Evolutionary conservation across 371 early-diverging fungal genomes (phyloP).

Genomic region (Paramicrosporidium saccamoebae): DNA sequence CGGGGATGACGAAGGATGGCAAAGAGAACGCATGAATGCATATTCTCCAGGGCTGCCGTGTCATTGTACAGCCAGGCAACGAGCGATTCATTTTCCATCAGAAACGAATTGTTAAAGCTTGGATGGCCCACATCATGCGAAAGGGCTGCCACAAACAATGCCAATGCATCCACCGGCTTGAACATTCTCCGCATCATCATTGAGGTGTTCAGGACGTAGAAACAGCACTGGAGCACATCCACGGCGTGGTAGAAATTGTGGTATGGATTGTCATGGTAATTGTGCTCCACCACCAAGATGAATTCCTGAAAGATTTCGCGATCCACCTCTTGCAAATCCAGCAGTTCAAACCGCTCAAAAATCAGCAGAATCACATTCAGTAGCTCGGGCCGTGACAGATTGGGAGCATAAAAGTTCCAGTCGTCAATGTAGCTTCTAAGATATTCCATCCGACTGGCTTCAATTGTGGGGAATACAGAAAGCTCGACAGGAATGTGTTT

Average conservation of each 20-base stretch:
- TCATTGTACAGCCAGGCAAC: constrained; percentile 71
- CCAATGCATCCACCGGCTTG: constrained; percentile 23
- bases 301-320: too few relatives aligned
- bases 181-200: constrained; percentile 8
- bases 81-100: constrained; percentile 33
- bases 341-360: too few relatives aligned
- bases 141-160: constrained; percentile 30
- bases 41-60: constrained; percentile 65
- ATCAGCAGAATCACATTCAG: too few relatives aligned
- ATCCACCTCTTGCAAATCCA: too few relatives aligned
- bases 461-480: too few relatives aligned
- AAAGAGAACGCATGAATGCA: constrained; percentile 57
- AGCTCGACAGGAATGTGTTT: too few relatives aligned
- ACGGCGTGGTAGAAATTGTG: constrained; percentile 57
- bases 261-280: constrained; percentile 34
- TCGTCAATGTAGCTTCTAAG: too few relatives aligned
- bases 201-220: constrained; percentile 18
- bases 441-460: too few relatives aligned
- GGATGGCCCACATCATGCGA: constrained; percentile 63
- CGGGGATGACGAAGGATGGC: constrained; percentile 24
- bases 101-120: constrained; percentile 41
- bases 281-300: too few relatives aligned
- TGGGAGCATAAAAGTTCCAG: too few relatives aligned
- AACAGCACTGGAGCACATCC: constrained; percentile 45
- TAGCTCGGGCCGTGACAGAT: too few relatives aligned